Evolutionary conservation across 805 yeast genomes (phyloP), one percentile per base, ranked within the genome.

Genomic region (Yarrowia divulgata): DNA sequence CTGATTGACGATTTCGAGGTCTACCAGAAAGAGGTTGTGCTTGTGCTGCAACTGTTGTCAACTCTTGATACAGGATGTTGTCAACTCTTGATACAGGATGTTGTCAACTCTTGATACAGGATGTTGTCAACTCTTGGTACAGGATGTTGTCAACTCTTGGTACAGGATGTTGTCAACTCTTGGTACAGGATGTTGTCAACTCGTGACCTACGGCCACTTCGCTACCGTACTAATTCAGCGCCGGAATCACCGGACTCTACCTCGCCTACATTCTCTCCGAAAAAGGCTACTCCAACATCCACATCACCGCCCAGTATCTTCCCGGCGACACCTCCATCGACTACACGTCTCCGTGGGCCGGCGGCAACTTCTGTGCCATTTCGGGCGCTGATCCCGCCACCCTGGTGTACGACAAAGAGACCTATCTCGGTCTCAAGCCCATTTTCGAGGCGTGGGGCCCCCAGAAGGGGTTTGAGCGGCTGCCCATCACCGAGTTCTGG

Each of bases 321-420:
- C 96, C 97, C 2, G 97, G 96, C 5, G 97, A 91, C 74, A 89
- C 86, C 72, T 87, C 92, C 4, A 85, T 85, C 69, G 81, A 85
- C 63, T 91, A 88, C 77, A 87, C 97, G 0, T 89, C 93, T 0
- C 97, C 97, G 0, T 89, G 89, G 85, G 97, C 97, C 1, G 89
- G 89, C 34, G 89, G 87, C 8, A 86, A 86, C 74, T 86, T 85
- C 74, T 83, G 87, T 2, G 81, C 85, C 71, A 88, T 89, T 58
- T 84, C 90, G 0, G 90, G 88, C 1, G 82, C 83, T 70, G 90
- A 87, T 72, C 77, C 77, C 1, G 81, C 78, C n/a, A 81, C 85
- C 0, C 73, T 88, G 66, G 75, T 75, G 4, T 87, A 80, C 73
- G 93, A 89, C 74, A 83, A 82, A 74, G 81, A 79, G 73, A 87